These are phyloP conservation scores for Xylaria sp. DNA, from an alignment of 2,329 filamentous ascomycete species.

Conservation along the genomic window DNA sequence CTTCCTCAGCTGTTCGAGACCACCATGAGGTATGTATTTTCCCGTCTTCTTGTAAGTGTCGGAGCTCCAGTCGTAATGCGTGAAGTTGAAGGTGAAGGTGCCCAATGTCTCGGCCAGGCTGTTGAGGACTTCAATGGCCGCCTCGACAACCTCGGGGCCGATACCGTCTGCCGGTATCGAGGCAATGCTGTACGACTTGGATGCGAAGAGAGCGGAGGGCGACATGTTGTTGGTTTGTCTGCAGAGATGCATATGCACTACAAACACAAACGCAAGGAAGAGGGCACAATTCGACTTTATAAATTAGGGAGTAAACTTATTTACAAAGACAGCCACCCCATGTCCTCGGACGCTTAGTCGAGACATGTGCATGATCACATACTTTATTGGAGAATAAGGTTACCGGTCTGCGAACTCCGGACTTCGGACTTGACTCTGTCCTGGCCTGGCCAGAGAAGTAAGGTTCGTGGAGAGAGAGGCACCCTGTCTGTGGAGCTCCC, in stretches of 20 bases:
- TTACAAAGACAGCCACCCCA: not conserved
- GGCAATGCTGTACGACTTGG: constrained; percentile 62
- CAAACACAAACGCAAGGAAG: not conserved
- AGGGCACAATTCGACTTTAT: not conserved
- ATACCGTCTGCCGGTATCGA: constrained; percentile 73
- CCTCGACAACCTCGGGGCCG: constrained; percentile 70
- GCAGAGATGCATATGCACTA: not conserved
- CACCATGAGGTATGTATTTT: constrained; percentile 71
- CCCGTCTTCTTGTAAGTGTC: constrained; percentile 74
- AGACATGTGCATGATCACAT: not conserved
- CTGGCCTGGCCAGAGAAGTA: not conserved
- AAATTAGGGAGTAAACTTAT: not conserved
- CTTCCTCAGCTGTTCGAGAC: constrained; percentile 60
- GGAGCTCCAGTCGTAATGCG: constrained; percentile 74
- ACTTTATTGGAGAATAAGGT: not conserved
- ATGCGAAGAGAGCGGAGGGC: constrained; percentile 34
- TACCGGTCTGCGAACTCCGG: constrained; percentile 3
- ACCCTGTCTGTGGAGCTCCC: constrained; percentile 10
- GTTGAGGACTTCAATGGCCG: constrained; percentile 69
- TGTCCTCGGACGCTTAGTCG: not conserved
- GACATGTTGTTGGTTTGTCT: constrained; percentile 34
- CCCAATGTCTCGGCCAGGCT: constrained; percentile 62
- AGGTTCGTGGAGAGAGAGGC: too few relatives aligned
- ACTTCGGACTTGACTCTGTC: constrained; percentile 20
- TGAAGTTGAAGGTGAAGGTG: constrained; percentile 71